Conservation (phyloP, 2,329 filamentous ascomycete species). For the Pseudogymnoascus sp. region DNA sequence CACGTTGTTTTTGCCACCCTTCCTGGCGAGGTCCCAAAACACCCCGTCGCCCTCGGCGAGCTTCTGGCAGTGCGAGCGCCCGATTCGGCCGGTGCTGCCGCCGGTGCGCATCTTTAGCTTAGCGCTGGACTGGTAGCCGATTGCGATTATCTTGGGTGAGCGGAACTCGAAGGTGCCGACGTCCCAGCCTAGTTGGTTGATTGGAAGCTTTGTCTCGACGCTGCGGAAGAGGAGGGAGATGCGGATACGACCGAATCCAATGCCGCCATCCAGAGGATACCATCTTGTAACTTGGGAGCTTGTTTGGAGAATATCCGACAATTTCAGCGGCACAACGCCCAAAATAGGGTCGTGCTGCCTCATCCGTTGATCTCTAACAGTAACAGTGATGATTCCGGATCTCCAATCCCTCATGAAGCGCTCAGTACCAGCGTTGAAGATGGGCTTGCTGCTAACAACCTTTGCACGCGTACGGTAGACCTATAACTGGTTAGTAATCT, state of each 20-base stretch:
- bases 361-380: slow-evolving; percentile 81
- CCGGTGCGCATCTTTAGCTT: slow-evolving; percentile 81
- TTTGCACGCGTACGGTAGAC: slow-evolving; percentile 93
- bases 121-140: slow-evolving; percentile 52
- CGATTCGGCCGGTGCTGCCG: slow-evolving; percentile 67
- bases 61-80: slow-evolving; percentile 54
- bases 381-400: slow-evolving; percentile 75
- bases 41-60: slow-evolving; percentile 52
- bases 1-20: slow-evolving; percentile 44
- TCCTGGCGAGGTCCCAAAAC: slow-evolving; percentile 49
- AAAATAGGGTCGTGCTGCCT: slow-evolving; percentile 91
- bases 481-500: slow-evolving; percentile 26
- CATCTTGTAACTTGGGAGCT: slow-evolving; percentile 76
- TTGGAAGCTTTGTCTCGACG: slow-evolving; percentile 79
- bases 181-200: slow-evolving; percentile 82
- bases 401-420: slow-evolving; percentile 91
- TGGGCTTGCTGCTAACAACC: slow-evolving; percentile 87
- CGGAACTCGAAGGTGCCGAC: slow-evolving; percentile 89
- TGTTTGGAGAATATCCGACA: slow-evolving; percentile 81
- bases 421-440: slow-evolving; percentile 95
- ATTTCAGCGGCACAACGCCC: slow-evolving; percentile 80
- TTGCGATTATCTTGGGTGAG: slow-evolving; percentile 60
- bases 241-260: slow-evolving; percentile 83
- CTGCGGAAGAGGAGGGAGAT: slow-evolving; percentile 87
- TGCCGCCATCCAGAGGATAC: slow-evolving; percentile 94